Percentiles rank a stretch among this genome's conserved stretches.
Evolutionary conservation across 352 stramenopile species (phyloP).

Genomic region (Pythium vanterpoolii): DNA sequence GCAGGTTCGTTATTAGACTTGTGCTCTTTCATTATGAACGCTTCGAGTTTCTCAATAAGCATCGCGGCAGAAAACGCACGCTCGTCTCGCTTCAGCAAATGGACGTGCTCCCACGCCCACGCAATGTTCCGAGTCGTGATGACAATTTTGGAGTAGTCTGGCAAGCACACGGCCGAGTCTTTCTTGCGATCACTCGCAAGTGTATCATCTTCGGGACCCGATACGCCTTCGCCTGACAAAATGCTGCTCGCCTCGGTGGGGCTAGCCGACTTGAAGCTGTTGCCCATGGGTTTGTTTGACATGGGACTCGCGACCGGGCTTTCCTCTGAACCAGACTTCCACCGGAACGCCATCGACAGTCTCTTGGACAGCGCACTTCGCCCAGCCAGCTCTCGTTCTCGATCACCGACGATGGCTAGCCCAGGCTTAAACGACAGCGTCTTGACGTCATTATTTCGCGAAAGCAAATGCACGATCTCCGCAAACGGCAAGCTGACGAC

Average conservation of each 20-base stretch:
- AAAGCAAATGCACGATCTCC: slow-evolving; percentile 59
- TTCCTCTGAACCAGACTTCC: slow-evolving; percentile 32
- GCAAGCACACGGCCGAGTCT: slow-evolving; percentile 22
- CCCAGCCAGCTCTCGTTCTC: slow-evolving; percentile 5
- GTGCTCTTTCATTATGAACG: slow-evolving; percentile 33
- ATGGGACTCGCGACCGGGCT: not conserved
- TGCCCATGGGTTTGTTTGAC: not conserved
- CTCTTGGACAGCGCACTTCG: slow-evolving; percentile 38
- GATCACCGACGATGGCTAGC: slow-evolving; percentile 35
- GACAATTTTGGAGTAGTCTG: slow-evolving; percentile 51
- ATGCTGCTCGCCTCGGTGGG: slow-evolving; percentile 9
- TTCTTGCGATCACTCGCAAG: not conserved
- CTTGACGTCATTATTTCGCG: slow-evolving; percentile 38
- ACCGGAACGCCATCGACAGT: slow-evolving; percentile 49
- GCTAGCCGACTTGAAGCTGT: slow-evolving; percentile 6
- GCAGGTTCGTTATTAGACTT: slow-evolving; percentile 1
- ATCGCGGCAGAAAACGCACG: slow-evolving; percentile 68
- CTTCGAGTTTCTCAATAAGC: slow-evolving; percentile 67
- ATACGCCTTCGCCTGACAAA: slow-evolving; percentile 4
- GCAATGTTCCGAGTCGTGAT: slow-evolving; percentile 41
- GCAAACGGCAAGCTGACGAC: slow-evolving; percentile 52
- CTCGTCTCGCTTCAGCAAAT: slow-evolving; percentile 62
- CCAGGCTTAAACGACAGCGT: slow-evolving; percentile 60
- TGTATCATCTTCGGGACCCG: slow-evolving; percentile 8
- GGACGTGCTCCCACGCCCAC: slow-evolving; percentile 74